phyloP scores from a whole-genome alignment of 805 yeast genomes.

The Cephaloascus albidus region DNA sequence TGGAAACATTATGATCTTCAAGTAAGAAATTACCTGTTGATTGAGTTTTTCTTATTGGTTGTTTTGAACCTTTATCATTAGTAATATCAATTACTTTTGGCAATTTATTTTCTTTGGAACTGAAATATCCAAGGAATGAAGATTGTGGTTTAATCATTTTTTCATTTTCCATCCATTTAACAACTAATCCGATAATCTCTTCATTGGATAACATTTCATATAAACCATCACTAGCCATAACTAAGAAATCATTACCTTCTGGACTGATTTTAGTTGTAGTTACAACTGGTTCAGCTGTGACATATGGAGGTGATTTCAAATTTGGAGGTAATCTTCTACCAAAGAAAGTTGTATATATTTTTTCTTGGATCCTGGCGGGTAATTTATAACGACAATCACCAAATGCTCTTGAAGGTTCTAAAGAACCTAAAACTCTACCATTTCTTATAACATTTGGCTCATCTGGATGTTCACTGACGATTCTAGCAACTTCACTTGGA shows the following conservation, averaged over 20 bases:
- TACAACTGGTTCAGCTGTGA: constrained; percentile 91
- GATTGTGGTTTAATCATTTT: constrained; percentile 45
- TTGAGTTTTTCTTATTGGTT: constrained; percentile 57
- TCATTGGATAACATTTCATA: constrained; percentile 88
- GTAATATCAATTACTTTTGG: constrained; percentile 62
- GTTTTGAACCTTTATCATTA: constrained; percentile 52
- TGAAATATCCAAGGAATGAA: constrained; percentile 29
- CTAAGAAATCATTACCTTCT: constrained; percentile 71
- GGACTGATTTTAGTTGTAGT: constrained; percentile 73
- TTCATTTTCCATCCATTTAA: constrained; percentile 82
- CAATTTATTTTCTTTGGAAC: constrained; percentile 28
- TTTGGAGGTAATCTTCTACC: constrained; percentile 70
- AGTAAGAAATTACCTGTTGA: constrained; percentile 34
- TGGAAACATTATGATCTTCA: constrained; percentile 83
- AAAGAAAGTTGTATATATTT: constrained; percentile 66
- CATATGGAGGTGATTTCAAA: constrained; percentile 88
- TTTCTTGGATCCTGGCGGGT: constrained; percentile 60
- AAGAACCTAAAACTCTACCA: constrained; percentile 86
- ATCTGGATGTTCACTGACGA: constrained; percentile 82
- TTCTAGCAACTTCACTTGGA: constrained; percentile 75
- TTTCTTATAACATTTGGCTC: constrained; percentile 76
- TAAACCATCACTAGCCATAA: constrained; percentile 89
- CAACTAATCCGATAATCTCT: constrained; percentile 87
- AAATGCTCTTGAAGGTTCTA: constrained; percentile 94
- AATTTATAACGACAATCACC: constrained; percentile 95